Evolutionary conservation across 805 yeast species (phyloP), one percentile per base, ranked within the genome.

Genomic region (Candida krabiensis): DNA sequence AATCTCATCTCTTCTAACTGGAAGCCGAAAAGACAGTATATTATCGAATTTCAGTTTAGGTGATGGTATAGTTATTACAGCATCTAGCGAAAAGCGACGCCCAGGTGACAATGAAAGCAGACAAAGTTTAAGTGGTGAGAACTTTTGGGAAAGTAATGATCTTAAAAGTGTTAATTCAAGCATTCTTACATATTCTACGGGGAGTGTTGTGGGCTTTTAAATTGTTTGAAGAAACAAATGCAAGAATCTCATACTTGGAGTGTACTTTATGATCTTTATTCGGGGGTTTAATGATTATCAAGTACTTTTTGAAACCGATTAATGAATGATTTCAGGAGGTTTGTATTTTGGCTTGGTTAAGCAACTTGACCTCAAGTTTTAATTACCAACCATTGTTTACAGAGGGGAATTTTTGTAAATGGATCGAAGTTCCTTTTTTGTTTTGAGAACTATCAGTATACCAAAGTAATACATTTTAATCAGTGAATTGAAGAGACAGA

Each of bases 131-230:
- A 30, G 33, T n/a, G 35, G 31, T 4, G 50, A 41, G 9, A 47
- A 53, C 34, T 52, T 52, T 34, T 53, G 59, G 59, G 57, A 52
- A 15, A 36, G 30, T 26, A 41, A 31, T 30, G 55, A 46, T 19
- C 34, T 46, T 18, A 40, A 45, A 24, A 54, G 58, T 32, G 52
- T 50, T 14, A 49, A 46, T 33, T 52, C 57, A 6, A 54, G 58
- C 38, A 35, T 49, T 2, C 25, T 55, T 21, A 54, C 59, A 5
- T 49, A 50, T 31, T 52, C 58, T 3, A 49, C 58, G 1, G 56
- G 55, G 3, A 54, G 59, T 30, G 53, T 56, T 17, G 35, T 54
- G 12, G 60, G 60, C 2, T 53, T 53, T 44, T 55, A 41, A 39
- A 4, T 13, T n/a, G n/a, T n/a, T n/a, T n/a, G n/a, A n/a, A n/a